Evolutionary conservation across 257 asterid species (phyloP).

Genomic region (Apocynum venetum): DNA sequence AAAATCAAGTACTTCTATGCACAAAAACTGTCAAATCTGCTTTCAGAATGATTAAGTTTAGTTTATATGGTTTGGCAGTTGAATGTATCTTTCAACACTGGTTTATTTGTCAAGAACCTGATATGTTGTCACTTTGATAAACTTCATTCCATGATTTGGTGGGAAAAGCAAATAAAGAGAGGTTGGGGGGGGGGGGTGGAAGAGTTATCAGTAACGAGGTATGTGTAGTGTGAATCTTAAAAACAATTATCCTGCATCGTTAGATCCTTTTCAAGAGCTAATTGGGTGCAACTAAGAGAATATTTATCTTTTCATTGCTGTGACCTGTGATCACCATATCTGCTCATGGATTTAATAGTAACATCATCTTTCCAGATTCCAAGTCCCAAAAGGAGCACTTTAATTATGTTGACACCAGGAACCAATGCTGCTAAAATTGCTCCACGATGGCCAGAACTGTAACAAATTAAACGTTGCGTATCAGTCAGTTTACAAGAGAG

Average conservation of each 20-base stretch:
- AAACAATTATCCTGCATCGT: neutral
- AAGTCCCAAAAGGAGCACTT: conserved; percentile 77
- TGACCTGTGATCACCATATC: conserved; percentile 85
- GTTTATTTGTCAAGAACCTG: neutral
- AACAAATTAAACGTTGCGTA: conserved; percentile 24
- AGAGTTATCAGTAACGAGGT: neutral
- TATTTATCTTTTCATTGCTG: neutral
- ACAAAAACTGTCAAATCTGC: neutral
- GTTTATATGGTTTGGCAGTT: neutral
- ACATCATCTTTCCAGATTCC: conserved; percentile 83
- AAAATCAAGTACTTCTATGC: neutral
- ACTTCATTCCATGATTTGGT: neutral
- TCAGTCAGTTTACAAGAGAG: neutral
- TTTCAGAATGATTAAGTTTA: neutral
- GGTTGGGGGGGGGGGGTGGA: neutral
- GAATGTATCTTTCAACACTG: neutral
- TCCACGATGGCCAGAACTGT: conserved; percentile 77
- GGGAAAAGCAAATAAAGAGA: neutral
- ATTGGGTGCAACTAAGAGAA: neutral
- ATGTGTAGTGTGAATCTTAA: neutral
- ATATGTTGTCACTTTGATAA: neutral
- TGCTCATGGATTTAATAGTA: conserved; percentile 88
- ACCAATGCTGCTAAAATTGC: conserved; percentile 69
- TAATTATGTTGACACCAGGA: conserved; percentile 65
- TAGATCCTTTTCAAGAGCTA: neutral